These are phyloP conservation scores for Apiospora pterosperma DNA, from an alignment of 2,329 filamentous ascomycete genomes.

Conservation along the genomic window DNA sequence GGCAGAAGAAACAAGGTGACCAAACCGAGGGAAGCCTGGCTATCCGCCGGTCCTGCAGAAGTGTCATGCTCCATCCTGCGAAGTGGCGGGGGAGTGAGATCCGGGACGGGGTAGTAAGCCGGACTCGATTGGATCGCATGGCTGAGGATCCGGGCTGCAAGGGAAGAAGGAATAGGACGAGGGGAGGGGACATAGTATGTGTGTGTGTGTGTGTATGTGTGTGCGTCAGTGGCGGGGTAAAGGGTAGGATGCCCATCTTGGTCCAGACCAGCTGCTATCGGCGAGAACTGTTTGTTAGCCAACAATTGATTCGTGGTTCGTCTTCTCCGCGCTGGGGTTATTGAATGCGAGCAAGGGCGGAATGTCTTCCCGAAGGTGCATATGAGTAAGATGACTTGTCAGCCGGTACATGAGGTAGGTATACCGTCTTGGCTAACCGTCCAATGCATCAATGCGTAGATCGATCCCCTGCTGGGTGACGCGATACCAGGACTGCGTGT, in stretches of 20 bases:
- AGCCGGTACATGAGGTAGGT: neutral
- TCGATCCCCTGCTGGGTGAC: neutral
- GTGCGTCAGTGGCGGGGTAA: neutral
- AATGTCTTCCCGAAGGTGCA: neutral
- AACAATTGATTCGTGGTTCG: neutral
- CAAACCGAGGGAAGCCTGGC: neutral
- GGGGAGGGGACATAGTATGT: neutral
- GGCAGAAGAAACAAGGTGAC: neutral
- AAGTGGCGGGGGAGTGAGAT: neutral
- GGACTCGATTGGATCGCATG: neutral
- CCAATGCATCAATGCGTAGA: neutral
- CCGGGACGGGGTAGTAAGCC: neutral
- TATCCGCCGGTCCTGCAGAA: neutral
- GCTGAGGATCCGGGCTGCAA: neutral
- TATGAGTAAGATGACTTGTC: neutral
- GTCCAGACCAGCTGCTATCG: neutral
- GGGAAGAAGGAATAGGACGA: neutral
- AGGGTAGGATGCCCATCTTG: neutral
- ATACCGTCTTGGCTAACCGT: neutral
- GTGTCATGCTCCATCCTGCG: neutral
- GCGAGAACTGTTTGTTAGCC: neutral
- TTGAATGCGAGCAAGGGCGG: conserved; percentile 1
- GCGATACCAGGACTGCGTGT: too few relatives aligned
- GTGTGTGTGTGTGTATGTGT: neutral
- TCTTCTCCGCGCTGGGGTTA: neutral